Conservation (phyloP, 345 rosid species). For the Linum tenue region DNA sequence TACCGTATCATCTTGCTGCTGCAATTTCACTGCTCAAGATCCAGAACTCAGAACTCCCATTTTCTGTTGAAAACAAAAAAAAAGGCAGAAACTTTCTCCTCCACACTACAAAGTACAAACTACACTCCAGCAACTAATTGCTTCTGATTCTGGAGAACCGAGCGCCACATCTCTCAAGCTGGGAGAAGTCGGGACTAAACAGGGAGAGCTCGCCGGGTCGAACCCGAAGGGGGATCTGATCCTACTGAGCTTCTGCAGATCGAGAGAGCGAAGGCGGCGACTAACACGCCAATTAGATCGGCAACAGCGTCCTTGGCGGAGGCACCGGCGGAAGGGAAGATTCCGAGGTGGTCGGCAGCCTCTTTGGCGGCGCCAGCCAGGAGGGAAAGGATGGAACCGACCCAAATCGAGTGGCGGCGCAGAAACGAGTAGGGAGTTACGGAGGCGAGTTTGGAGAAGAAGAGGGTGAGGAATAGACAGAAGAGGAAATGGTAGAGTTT, state of each 20-base stretch:
- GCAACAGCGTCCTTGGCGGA: constrained; percentile 74
- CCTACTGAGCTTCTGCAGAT: constrained; percentile 2
- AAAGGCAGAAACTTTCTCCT: not conserved
- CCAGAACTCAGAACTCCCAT: constrained; percentile 4
- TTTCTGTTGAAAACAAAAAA: not conserved
- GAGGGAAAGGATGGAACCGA: constrained; percentile 71
- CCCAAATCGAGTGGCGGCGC: constrained; percentile 42
- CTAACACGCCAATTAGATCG: constrained; percentile 53
- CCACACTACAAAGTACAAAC: constrained; percentile 9
- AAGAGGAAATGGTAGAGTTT: constrained; percentile 78
- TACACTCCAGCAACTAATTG: constrained; percentile 1
- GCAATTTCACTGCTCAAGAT: not conserved
- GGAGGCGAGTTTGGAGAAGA: constrained; percentile 56
- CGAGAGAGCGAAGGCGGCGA: constrained; percentile 43
- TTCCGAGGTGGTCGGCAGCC: constrained; percentile 70
- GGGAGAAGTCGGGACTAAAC: constrained; percentile 20
- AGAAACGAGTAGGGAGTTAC: constrained; percentile 42
- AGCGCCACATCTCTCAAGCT: not conserved
- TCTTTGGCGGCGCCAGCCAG: constrained; percentile 87
- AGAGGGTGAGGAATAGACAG: constrained; percentile 52
- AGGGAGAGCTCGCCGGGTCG: constrained; percentile 38
- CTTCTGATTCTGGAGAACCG: not conserved
- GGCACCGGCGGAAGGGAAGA: constrained; percentile 82
- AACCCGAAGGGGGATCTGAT: constrained; percentile 20
- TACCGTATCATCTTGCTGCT: not conserved